Evolutionary conservation across 2,329 filamentous ascomycete genomes (phyloP).

Genomic region (Fusarium nelsonii): DNA sequence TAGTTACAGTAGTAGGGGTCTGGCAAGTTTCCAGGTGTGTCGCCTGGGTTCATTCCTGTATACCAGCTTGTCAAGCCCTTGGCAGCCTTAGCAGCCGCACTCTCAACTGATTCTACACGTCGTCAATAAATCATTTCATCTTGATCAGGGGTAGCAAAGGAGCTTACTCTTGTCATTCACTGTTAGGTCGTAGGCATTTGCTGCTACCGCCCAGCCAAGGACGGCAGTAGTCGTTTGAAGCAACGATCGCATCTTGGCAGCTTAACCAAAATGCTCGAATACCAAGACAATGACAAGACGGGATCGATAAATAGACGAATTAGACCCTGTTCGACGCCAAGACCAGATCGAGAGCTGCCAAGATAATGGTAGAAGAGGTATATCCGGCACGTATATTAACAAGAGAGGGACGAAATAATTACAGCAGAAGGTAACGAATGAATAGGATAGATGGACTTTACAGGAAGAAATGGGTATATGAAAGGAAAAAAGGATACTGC

Average conservation of each 20-base stretch:
- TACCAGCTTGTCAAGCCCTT: conserved; percentile 64
- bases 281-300: conserved; percentile 23
- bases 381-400: conserved; percentile 15
- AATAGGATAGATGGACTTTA: neutral
- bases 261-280: conserved; percentile 11
- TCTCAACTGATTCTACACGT: conserved; percentile 62
- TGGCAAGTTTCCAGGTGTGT: conserved; percentile 68
- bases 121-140: neutral
- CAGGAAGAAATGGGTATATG: conserved; percentile 8
- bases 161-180: conserved; percentile 43
- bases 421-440: conserved; percentile 4
- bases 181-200: conserved; percentile 35
- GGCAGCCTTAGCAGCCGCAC: conserved; percentile 61
- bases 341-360: conserved; percentile 22
- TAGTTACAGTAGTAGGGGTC: conserved; percentile 73
- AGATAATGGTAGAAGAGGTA: conserved; percentile 17
- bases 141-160: neutral
- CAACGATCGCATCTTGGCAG: conserved; percentile 40
- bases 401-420: conserved; percentile 8
- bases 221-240: conserved; percentile 26
- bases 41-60: conserved; percentile 70
- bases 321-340: conserved; percentile 20
- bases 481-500: conserved; percentile 5
- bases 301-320: conserved; percentile 5
- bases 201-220: conserved; percentile 33